A percentile compares a stretch with the other conserved stretches of the same genome.
Conservation (phyloP, 2,329 filamentous ascomycete species). For the Nothophoma quercina region DNA sequence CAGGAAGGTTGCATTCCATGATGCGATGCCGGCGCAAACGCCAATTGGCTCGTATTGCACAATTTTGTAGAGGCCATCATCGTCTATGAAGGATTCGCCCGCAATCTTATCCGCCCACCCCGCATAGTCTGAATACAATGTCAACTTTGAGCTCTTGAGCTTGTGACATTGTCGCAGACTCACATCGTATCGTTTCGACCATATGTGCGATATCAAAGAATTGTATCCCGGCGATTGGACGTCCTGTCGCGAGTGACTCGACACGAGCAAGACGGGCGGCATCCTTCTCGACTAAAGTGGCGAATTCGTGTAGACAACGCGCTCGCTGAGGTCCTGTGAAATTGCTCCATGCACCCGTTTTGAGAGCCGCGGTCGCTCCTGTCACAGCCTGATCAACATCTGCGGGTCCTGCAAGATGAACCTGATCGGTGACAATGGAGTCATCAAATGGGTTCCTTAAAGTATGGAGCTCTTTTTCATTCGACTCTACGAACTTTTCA, state of each 20-base stretch:
- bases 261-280: background rate
- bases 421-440: background rate
- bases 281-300: background rate
- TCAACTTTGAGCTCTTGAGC: background rate
- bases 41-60: slow-evolving; percentile 72
- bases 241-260: background rate
- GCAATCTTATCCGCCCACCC: slow-evolving; percentile 73
- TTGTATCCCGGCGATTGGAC: background rate
- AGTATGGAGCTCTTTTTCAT: background rate
- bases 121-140: slow-evolving; percentile 6
- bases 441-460: background rate
- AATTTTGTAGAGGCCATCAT: slow-evolving; percentile 71
- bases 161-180: background rate
- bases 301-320: background rate
- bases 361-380: background rate
- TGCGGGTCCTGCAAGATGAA: background rate
- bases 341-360: background rate
- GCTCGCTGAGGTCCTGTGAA: background rate
- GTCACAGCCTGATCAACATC: background rate
- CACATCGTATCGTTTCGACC: background rate
- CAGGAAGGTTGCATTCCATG: slow-evolving; percentile 82
- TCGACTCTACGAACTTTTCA: background rate
- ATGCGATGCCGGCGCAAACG: slow-evolving; percentile 76
- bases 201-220: background rate
- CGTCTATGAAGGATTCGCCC: slow-evolving; percentile 70